Conservation (phyloP, 805 yeast species). For the Pichia insulana region DNA sequence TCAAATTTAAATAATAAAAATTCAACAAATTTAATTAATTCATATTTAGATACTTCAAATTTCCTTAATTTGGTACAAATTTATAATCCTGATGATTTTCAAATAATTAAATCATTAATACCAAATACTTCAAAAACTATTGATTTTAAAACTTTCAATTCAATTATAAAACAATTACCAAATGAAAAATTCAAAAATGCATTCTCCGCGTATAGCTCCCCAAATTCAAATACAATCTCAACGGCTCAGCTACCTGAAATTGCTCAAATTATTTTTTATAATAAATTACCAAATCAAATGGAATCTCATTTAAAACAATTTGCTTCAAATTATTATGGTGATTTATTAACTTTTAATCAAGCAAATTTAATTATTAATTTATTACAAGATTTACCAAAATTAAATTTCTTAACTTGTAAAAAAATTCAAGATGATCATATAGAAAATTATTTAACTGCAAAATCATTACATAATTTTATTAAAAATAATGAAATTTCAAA, state of each 20-base stretch:
- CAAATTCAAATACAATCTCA: slow-evolving; percentile 8
- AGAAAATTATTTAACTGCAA: slow-evolving; percentile 14
- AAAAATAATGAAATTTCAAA: slow-evolving; percentile 10
- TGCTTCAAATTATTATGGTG: slow-evolving; percentile 30
- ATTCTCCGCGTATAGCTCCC: slow-evolving; percentile 13
- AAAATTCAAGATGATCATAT: slow-evolving; percentile 19
- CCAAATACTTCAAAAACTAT: neutral
- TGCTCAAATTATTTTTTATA: slow-evolving; percentile 21
- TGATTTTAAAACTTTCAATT: slow-evolving; percentile 15
- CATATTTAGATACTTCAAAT: neutral
- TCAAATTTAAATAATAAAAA: no score
- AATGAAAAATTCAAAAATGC: slow-evolving; percentile 19
- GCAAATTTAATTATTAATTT: slow-evolving; percentile 40
- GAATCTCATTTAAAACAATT: slow-evolving; percentile 48
- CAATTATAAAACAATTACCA: slow-evolving; percentile 21
- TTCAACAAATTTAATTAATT: no score
- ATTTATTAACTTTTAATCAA: slow-evolving; percentile 38
- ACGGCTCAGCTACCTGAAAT: slow-evolving; percentile 16
- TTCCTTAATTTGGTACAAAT: slow-evolving; percentile 5
- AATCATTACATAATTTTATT: slow-evolving; percentile 21
- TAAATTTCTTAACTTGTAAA: slow-evolving; percentile 25
- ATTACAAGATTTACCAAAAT: slow-evolving; percentile 29
- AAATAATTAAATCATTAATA: slow-evolving; percentile 12
- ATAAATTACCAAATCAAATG: slow-evolving; percentile 38
- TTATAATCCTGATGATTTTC: slow-evolving; percentile 9